Base-by-base conservation (phyloP, 495 filamentous ascomycete species). In the Trichoderma gamsii region DNA sequence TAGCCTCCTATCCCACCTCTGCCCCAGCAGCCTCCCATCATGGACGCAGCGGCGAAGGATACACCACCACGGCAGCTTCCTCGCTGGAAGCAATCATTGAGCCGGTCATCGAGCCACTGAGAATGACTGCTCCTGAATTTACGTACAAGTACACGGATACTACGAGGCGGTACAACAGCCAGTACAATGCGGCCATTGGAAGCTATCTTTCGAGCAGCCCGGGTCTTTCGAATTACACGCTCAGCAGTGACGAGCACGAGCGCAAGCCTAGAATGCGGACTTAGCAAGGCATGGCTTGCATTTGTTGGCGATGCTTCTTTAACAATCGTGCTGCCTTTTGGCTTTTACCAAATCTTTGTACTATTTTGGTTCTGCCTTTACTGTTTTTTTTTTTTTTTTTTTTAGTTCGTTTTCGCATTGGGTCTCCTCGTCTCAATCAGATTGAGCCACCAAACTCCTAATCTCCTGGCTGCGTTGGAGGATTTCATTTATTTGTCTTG, bases 61-160 rank as follows among this genome's bases (percentile, higher is more conserved):
- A 65, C 32, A 41, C 63, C 9, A 44, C 63, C 5, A 12, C 35
- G 9, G 41, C 63, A 11, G 21, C 21, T 15, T n/a, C 63, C 0
- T 44, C 63, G 1, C 35, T 44, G 5, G 41, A 41, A 3, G 32
- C 63, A 15, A 41, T 61, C 56, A 27, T 61, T 2, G 56, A 12
- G 27, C 27, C 56, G 1, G 11, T 25, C 3, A 25, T 29, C 4
- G 56, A 61, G 56, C 56, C 56, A 25, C 23, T 32, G 23, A 11
- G 56, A 9, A 61, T 61, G 56, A 61, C 56, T 23, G 56, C 56
- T 4, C 56, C 56, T 2, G 56, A 61, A 12, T 12, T 61, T 4
- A 61, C 56, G 56, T 61, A 61, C 56, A 61, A 61, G 56, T 61
- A 61, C 25, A 61, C 25, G 3, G 56, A 61, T 21, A 61, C 56